These are phyloP conservation scores for Jaminaea rosea DNA, from an alignment of 1,284 basidiomycete species.

Conservation along the genomic window DNA sequence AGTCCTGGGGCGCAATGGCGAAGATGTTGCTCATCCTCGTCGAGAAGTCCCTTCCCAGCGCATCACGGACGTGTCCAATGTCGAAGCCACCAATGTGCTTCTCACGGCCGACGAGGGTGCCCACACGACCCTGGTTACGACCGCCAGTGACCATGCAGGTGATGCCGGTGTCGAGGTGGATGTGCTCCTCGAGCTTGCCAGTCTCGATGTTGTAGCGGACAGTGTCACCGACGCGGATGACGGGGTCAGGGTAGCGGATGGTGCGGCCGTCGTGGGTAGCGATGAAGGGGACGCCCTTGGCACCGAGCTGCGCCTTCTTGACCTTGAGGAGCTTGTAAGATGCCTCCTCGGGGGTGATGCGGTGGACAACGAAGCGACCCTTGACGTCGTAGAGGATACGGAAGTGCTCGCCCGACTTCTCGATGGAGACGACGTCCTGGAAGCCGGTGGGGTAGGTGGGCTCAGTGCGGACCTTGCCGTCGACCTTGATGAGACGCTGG, in stretches of 20 bases:
- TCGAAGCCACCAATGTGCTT: conserved; percentile 97
- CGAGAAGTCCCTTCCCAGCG: conserved; percentile 68
- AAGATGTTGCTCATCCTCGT: conserved; percentile 89
- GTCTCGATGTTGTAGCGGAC: conserved; percentile 93
- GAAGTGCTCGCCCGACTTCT: conserved; percentile 99
- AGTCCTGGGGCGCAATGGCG: conserved; percentile 79
- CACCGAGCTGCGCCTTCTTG: conserved; percentile 78
- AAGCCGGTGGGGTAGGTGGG: conserved; percentile 93
- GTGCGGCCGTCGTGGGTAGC: conserved; percentile 99
- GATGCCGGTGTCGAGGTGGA: conserved; percentile 89
- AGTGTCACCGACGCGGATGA: conserved; percentile 93
- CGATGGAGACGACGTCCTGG: conserved; percentile 94
- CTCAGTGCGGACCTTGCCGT: conserved; percentile 97
- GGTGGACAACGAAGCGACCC: conserved; percentile 93
- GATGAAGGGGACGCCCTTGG: conserved; percentile 83
- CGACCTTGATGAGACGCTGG: conserved; percentile 96
- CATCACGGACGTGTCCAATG: conserved; percentile 77
- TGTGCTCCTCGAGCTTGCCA: conserved; percentile 85
- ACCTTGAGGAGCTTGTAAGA: conserved; percentile 98
- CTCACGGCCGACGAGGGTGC: conserved; percentile 90
- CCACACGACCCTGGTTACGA: conserved; percentile 97
- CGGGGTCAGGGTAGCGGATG: conserved; percentile 96
- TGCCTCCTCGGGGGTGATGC: conserved; percentile 96
- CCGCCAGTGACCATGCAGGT: conserved; percentile 97
- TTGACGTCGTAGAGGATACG: conserved; percentile 98